Base-by-base conservation (phyloP, 2,329 filamentous ascomycete genomes). In the Pyricularia pennisetigena region DNA sequence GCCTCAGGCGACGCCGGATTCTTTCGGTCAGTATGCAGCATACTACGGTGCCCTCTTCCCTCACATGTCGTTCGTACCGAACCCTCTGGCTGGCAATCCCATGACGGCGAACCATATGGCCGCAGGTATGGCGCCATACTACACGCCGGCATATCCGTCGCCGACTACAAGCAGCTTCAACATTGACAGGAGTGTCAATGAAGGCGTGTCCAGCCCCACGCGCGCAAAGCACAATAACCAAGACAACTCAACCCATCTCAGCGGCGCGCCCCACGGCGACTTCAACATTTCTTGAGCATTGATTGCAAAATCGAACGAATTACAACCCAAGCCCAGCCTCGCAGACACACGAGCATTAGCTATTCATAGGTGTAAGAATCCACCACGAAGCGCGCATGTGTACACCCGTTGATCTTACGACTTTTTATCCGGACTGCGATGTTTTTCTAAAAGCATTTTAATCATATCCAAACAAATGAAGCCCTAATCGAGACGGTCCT, bases 31-130 rank as follows among this genome's bases (percentile, higher is more conserved):
- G 5, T 68, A 68, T 61, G 28, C 67, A 28, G 57, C 57, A 10
- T 68, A 68, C 26, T 68, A 68, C 26, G 32, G 28, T 16, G 29
- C 62, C 20, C 54, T 57, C 41, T 68, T 63, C 35, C 28, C 67
- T 5, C 41, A 63, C 61, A 61, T 68, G 62, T 30, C 62, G 16
- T 65, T 68, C 35, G 63, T 68, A 9, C 62, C 64, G 35, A 61
- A 61, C 57, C 57, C 57, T 61, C 57, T 61, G n/a, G 57, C 23
- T 24, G 57, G 57, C 57, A 61, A 61, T 26, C 57, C 57, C 24
- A 61, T 61, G 57, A 61, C 57, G 23, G 23, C 57, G 23, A 61
- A 61, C 57, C 57, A 61, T 23, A 61, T 61, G 57, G 57, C 9
- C 10, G 24, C 57, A 61, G 57, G 57, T 14, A 61, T 61, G 23